Conservation (phyloP, 139 green algal genomes). For the Parachlorella kessleri region DNA sequence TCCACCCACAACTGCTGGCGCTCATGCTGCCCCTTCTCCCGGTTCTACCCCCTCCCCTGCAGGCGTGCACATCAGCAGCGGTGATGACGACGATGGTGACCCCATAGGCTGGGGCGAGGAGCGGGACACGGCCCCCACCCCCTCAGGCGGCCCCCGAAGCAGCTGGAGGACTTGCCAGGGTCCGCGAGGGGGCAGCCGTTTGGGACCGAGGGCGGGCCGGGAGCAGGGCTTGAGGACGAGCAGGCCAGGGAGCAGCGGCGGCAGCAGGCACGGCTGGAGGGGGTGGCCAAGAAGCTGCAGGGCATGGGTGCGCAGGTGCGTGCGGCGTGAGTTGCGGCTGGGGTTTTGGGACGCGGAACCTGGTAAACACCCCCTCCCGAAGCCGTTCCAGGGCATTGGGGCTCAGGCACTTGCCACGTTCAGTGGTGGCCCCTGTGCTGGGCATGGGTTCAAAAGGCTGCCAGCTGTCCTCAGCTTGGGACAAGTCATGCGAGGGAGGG, state of each 20-base stretch:
- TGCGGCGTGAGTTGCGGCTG: not conserved
- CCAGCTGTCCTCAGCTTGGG: too few relatives aligned
- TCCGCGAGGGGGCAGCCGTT: not conserved
- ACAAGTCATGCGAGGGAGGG: too few relatives aligned
- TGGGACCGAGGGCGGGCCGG: not conserved
- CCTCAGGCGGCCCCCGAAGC: slow-evolving; percentile 18
- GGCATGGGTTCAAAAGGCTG: too few relatives aligned
- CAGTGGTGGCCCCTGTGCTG: too few relatives aligned
- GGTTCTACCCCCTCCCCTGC: not conserved
- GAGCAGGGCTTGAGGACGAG: slow-evolving; percentile 1
- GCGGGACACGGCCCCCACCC: slow-evolving; percentile 25
- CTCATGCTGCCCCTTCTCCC: not conserved
- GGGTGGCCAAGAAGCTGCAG: slow-evolving; percentile 11
- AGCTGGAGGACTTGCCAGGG: slow-evolving; percentile 21
- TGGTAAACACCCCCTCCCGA: too few relatives aligned
- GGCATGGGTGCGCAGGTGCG: slow-evolving; percentile 43
- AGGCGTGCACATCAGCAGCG: not conserved
- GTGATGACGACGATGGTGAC: slow-evolving; percentile 5
- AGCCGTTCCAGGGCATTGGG: too few relatives aligned
- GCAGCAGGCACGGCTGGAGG: slow-evolving; percentile 10
- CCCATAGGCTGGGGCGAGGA: not conserved
- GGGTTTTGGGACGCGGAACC: too few relatives aligned
- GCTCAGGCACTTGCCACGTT: too few relatives aligned
- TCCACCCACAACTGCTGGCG: not conserved
- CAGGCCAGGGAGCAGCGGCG: slow-evolving; percentile 8